Evolutionary conservation across 176 grass and related monocot species (phyloP).

Genomic region (Rhynchospora tenuis): DNA sequence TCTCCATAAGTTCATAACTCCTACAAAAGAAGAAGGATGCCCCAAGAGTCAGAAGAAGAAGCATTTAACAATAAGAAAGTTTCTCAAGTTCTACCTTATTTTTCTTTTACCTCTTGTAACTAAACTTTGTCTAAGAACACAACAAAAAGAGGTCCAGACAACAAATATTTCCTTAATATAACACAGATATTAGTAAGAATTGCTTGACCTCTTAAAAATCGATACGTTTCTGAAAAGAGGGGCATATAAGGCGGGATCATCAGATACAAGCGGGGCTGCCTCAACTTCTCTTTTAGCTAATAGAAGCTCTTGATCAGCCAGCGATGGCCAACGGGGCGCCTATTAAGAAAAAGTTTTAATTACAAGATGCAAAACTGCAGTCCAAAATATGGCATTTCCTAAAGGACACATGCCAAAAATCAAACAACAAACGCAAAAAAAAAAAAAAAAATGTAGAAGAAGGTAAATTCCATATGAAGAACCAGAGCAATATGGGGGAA

Average conservation of each 20-base stretch:
- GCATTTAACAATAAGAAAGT: not conserved
- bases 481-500: not conserved
- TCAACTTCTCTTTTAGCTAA: constrained; percentile 67
- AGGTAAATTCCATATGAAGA: not conserved
- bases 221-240: constrained; percentile 61
- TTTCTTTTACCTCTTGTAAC: not conserved
- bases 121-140: not conserved
- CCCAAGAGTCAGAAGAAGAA: not conserved
- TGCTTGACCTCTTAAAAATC: constrained; percentile 54
- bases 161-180: not conserved
- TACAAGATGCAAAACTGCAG: not conserved
- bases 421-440: no score
- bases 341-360: constrained; percentile 23
- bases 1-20: constrained; percentile 95
- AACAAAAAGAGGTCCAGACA: not conserved
- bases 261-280: constrained; percentile 28
- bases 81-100: not conserved
- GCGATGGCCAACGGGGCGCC: constrained; percentile 49
- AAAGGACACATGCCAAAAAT: not conserved
- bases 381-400: not conserved
- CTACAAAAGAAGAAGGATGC: constrained; percentile 27
- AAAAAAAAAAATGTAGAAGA: no score
- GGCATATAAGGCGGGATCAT: constrained; percentile 57
- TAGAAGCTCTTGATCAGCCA: constrained; percentile 60
- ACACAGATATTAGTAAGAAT: not conserved